These are phyloP conservation scores for Leccinum arenicola DNA, from an alignment of 768 basidiomycete species.

Conservation along the genomic window DNA sequence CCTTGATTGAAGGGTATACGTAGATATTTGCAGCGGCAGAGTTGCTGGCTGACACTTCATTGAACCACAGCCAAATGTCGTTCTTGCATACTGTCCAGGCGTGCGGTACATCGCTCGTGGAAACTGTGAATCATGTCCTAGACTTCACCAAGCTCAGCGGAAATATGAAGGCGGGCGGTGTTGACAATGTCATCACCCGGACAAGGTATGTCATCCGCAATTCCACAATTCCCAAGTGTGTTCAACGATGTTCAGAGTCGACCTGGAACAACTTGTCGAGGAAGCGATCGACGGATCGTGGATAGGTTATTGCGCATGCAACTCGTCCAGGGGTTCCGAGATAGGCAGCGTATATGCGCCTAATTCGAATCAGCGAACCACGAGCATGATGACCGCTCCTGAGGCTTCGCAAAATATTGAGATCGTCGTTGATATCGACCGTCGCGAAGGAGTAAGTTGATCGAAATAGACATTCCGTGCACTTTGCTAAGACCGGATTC, in stretches of 20 bases:
- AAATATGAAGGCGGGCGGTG: slow-evolving; percentile 72
- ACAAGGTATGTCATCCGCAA: slow-evolving; percentile 47
- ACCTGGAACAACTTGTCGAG: slow-evolving; percentile 80
- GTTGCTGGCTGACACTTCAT: slow-evolving; percentile 75
- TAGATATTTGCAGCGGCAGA: slow-evolving; percentile 91
- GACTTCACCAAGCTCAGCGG: slow-evolving; percentile 96
- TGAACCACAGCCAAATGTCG: slow-evolving; percentile 78
- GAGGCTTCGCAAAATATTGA: slow-evolving; percentile 58
- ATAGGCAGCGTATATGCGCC: slow-evolving; percentile 94
- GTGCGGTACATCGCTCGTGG: slow-evolving; percentile 92
- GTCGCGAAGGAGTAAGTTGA: slow-evolving; percentile 56
- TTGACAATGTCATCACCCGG: slow-evolving; percentile 70
- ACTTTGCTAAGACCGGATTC: slow-evolving; percentile 8
- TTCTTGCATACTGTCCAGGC: slow-evolving; percentile 93
- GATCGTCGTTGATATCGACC: slow-evolving; percentile 84
- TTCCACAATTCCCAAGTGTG: background rate
- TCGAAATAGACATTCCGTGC: too few relatives aligned
- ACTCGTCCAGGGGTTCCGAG: slow-evolving; percentile 65
- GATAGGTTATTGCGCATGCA: slow-evolving; percentile 87
- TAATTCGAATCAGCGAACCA: slow-evolving; percentile 44
- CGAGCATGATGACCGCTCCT: slow-evolving; percentile 37
- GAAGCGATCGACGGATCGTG: slow-evolving; percentile 92
- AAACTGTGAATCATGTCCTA: slow-evolving; percentile 95
- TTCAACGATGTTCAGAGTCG: slow-evolving; percentile 42
- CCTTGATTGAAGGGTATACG: slow-evolving; percentile 2